phyloP scores from a whole-genome alignment of 257 asterid species.

The Rauvolfia tetraphylla region DNA sequence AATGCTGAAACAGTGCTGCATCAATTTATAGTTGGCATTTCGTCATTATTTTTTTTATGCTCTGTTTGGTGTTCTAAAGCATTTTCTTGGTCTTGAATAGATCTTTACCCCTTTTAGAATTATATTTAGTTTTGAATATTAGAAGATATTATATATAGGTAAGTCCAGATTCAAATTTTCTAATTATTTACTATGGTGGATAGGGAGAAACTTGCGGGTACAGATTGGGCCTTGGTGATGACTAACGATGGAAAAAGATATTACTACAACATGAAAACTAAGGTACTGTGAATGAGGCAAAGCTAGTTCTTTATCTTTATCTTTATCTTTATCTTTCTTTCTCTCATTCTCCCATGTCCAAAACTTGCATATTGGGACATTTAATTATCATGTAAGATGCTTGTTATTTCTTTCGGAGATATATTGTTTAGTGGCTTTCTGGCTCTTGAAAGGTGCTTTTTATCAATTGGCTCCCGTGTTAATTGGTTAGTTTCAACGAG shows the following conservation, averaged over 20 bases:
- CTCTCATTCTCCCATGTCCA: background rate
- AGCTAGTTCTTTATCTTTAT: background rate
- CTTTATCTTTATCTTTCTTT: background rate
- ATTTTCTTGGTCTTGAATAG: background rate
- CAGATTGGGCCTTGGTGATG: slow-evolving; percentile 85
- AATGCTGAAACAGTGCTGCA: too few relatives aligned
- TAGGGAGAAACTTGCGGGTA: slow-evolving; percentile 87
- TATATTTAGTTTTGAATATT: background rate
- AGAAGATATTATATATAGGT: background rate
- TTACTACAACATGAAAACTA: slow-evolving; percentile 70
- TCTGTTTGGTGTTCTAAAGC: background rate
- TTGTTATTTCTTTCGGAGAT: background rate
- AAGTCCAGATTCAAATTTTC: background rate
- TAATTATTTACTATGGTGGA: slow-evolving; percentile 16
- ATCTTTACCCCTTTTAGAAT: background rate
- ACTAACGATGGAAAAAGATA: slow-evolving; percentile 86
- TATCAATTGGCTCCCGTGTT: background rate
- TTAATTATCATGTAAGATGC: background rate
- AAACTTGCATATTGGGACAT: background rate
- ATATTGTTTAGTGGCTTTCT: background rate
- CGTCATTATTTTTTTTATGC: background rate
- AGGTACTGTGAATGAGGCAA: slow-evolving; percentile 40
- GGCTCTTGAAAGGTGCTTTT: background rate
- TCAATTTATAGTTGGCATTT: background rate
- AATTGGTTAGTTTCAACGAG: background rate